Conservation (phyloP, 164 flowering plant genomes). For the Taxillus chinensis region DNA sequence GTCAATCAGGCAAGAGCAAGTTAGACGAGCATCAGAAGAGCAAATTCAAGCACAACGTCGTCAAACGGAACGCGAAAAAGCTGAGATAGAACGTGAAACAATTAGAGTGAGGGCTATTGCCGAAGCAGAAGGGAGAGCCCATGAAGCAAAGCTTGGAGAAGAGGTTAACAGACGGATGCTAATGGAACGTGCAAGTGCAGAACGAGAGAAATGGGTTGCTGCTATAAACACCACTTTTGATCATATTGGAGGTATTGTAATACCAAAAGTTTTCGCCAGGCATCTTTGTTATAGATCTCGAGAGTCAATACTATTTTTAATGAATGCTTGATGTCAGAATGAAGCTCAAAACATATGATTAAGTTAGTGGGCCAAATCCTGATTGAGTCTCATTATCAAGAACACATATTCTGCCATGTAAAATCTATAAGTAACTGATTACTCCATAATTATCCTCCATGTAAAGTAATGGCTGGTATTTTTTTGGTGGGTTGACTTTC, state of each 20-base stretch:
- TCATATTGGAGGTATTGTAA: conserved; percentile 72
- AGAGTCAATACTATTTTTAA: no score
- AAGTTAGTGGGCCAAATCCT: no score
- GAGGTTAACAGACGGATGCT: conserved; percentile 68
- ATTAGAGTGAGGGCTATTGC: conserved; percentile 72
- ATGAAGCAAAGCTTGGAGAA: conserved; percentile 80
- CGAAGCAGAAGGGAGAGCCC: conserved; percentile 94
- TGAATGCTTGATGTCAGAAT: no score
- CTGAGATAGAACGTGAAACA: conserved; percentile 82
- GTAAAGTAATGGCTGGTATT: no score
- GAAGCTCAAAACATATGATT: no score
- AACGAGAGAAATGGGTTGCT: conserved; percentile 81
- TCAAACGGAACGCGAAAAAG: conserved; percentile 86
- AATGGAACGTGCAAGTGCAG: conserved; percentile 64
- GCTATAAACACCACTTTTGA: conserved; percentile 88
- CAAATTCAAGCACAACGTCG: conserved; percentile 79
- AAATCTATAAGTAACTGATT: no score
- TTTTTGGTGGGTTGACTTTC: no score
- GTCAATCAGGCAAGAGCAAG: conserved; percentile 64
- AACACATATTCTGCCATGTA: no score
- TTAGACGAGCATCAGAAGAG: conserved; percentile 77
- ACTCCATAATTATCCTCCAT: no score
- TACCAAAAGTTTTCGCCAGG: no score
- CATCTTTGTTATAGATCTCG: no score
- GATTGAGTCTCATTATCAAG: no score